Base-by-base conservation (phyloP, 805 yeast species). In the Suhomyces sp. region DNA sequence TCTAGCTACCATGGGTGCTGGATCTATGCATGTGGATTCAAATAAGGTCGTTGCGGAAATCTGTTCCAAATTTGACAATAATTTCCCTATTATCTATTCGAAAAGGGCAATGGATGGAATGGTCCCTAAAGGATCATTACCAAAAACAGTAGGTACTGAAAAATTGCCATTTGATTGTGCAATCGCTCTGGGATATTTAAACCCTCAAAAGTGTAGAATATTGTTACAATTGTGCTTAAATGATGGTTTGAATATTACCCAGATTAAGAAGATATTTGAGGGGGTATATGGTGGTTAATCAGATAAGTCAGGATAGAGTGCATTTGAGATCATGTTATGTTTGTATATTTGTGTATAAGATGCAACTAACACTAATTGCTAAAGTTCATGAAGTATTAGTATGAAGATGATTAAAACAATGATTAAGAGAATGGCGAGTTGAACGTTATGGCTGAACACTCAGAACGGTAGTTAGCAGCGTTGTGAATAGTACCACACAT, bases 1-100 rank as follows among this genome's bases (percentile, higher is more conserved):
- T 1, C 68, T 85, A 47, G 90, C 89, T 0, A 82, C 87, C 2
- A 80, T 84, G 78, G 90, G 90, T 35, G 87, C 89, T 1, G 90
- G 90, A 0, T 81, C 87, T 2, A 64, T 85, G 66, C 74, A 82
- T 22, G 79, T 76, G 4, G 67, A 62, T 13, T 80, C 85, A 2
- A 81, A 80, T 55, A 70, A 72, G 43, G 65, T 67, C n/a, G 61
- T 77, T 43, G 67, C 73, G 25, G 67, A 71, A 44, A 69, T 73
- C 19, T 47, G 57, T 41, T 20, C 44, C 24, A 35, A 44, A 13
- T 51, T 53, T 6, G 60, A 66, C 25, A 62, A 71, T 46, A 60
- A 67, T 17, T 70, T 82, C 25, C 89, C 89, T 1, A 74, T 84
- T 1, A 73, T 85, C 1, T 84, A 81, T 61, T 83, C 88, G 31